These are phyloP conservation scores for Leishmania aethiopica DNA, from an alignment of 208 protist species.

Conservation along the genomic window DNA sequence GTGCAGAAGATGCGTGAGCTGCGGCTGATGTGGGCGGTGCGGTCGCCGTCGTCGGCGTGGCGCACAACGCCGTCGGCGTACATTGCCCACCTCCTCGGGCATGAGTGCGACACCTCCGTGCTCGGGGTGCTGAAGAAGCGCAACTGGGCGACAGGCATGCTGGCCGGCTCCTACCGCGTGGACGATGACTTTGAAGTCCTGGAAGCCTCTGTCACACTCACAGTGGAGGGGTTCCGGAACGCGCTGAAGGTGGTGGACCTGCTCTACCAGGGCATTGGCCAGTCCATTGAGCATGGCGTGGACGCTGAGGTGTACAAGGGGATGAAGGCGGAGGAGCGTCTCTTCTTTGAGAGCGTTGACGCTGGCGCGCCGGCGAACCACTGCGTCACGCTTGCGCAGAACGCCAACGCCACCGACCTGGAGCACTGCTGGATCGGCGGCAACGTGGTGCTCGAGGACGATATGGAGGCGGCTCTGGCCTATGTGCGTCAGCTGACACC, in stretches of 20 bases:
- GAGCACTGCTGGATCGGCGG: slow-evolving; percentile 54
- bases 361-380: slow-evolving; percentile 37
- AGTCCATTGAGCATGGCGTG: slow-evolving; percentile 44
- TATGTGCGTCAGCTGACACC: slow-evolving; percentile 64
- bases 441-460: slow-evolving; percentile 55
- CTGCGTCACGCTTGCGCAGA: slow-evolving; percentile 44
- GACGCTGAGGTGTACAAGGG: slow-evolving; percentile 55
- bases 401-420: slow-evolving; percentile 46
- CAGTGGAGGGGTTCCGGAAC: slow-evolving; percentile 51
- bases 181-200: slow-evolving; percentile 73
- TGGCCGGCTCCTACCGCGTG: slow-evolving; percentile 54
- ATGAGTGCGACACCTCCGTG: slow-evolving; percentile 92
- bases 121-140: slow-evolving; percentile 81
- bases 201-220: slow-evolving; percentile 53
- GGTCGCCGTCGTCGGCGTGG: slow-evolving; percentile 44
- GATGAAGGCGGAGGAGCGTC: slow-evolving; percentile 54
- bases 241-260: slow-evolving; percentile 57
- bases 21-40: slow-evolving; percentile 63
- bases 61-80: slow-evolving; percentile 70
- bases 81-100: slow-evolving; percentile 90
- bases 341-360: slow-evolving; percentile 66
- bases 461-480: slow-evolving; percentile 42
- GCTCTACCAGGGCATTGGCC: slow-evolving; percentile 70
- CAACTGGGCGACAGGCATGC: slow-evolving; percentile 69
- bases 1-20: slow-evolving; percentile 60